These are phyloP conservation scores for Thraustotheca clavata DNA, from an alignment of 352 stramenopile genomes.

Conservation along the genomic window DNA sequence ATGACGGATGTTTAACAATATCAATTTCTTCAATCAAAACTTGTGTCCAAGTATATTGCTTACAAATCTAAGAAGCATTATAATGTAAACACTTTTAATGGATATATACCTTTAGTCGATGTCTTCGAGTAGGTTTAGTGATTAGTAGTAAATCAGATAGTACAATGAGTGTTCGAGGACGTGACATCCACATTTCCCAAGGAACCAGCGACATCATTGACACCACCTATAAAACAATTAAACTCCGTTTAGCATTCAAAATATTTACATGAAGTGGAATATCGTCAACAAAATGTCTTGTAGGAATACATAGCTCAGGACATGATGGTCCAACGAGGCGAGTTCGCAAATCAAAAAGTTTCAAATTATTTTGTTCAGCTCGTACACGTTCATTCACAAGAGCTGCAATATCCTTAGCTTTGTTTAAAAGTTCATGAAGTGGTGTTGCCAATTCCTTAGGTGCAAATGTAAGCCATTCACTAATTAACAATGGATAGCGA, in stretches of 20 bases:
- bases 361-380: conserved; percentile 49
- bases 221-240: not conserved
- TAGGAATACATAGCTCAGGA: conserved; percentile 39
- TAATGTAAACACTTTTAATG: not conserved
- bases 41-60: not conserved
- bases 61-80: conserved; percentile 1
- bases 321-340: conserved; percentile 33
- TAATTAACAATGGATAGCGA: conserved; percentile 53
- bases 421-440: conserved; percentile 32
- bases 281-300: conserved; percentile 40
- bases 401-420: conserved; percentile 39
- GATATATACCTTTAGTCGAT: conserved; percentile 33
- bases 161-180: conserved; percentile 38
- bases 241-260: conserved; percentile 13
- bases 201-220: conserved; percentile 1
- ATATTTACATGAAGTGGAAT: conserved; percentile 28
- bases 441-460: conserved; percentile 28
- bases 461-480: conserved; percentile 35
- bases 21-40: not conserved
- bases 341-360: conserved; percentile 34
- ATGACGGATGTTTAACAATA: not conserved
- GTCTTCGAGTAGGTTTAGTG: conserved; percentile 33
- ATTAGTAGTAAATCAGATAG: conserved; percentile 61
- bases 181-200: conserved; percentile 20
- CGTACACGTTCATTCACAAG: conserved; percentile 59